These are phyloP conservation scores for Setaria italica DNA, from an alignment of 202 grass and related monocot species.

Conservation along the genomic window DNA sequence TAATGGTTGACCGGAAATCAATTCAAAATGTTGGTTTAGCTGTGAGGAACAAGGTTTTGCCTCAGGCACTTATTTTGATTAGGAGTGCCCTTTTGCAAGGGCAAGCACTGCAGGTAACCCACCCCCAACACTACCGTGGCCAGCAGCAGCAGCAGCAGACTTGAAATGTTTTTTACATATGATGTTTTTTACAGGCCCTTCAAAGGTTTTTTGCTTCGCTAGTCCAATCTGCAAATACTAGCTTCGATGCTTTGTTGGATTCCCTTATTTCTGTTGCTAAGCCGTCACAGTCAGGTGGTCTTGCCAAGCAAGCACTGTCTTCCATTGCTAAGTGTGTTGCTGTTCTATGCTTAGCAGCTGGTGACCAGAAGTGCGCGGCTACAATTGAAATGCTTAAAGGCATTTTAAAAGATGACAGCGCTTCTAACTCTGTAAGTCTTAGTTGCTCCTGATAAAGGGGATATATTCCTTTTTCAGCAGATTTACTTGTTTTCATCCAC, in stretches of 20 bases:
- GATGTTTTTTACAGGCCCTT: constrained; percentile 68
- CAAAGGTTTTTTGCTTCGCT: constrained; percentile 94
- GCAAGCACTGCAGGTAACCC: constrained; percentile 87
- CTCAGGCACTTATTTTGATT: constrained; percentile 93
- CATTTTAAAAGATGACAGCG: constrained; percentile 88
- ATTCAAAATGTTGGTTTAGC: constrained; percentile 86
- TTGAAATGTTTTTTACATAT: constrained; percentile 16
- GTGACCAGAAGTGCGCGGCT: constrained; percentile 92
- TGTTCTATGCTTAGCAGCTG: constrained; percentile 95
- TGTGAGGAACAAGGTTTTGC: constrained; percentile 89
- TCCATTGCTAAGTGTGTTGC: constrained; percentile 99
- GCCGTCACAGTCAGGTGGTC: constrained; percentile 84
- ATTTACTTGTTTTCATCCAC: constrained; percentile 31
- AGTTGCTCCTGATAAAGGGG: constrained; percentile 11
- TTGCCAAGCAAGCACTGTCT: constrained; percentile 92
- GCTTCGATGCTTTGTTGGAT: constrained; percentile 86
- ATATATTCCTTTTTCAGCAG: constrained; percentile 20
- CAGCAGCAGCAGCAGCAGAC: neutral
- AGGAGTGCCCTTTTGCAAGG: constrained; percentile 98
- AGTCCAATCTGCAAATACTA: constrained; percentile 91
- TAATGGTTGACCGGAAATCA: constrained; percentile 86
- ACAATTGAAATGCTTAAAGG: constrained; percentile 98
- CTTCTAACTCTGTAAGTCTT: constrained; percentile 76
- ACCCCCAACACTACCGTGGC: no score
- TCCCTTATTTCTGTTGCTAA: constrained; percentile 94